Base-by-base conservation (phyloP, 768 basidiomycete genomes). In the Trametes coccinea region DNA sequence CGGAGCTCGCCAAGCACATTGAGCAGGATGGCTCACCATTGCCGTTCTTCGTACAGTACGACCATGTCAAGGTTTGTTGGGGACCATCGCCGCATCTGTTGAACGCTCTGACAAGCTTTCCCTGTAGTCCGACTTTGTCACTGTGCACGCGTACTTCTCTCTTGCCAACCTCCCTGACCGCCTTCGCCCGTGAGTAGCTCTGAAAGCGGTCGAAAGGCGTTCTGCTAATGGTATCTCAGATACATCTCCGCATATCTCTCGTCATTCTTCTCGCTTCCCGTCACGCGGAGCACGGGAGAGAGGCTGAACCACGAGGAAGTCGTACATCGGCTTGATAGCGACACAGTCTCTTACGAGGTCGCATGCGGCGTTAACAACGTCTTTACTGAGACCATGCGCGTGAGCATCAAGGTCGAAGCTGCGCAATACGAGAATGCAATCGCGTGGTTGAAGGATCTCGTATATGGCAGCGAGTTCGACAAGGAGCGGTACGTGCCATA, bases 21-120 rank as follows among this genome's bases (percentile, higher is more conserved):
- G 79, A 84, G 54, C 71, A 76, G 2, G 94, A 97, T 66, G 89
- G 88, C 3, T 71, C 79, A 2, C 71, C 82, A 3, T 71, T 95
- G 37, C 86, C 96, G 5, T 95, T 94, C 77, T 95, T 95, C 71
- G 85, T 96, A 9, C 89, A 97, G 70, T 99, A 93, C 69, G 91
- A 97, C 68, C 92, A 95, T 73, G 93, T 96, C 50, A 84, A 93
- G 79, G 95, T 91, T 51, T 44, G 73, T 75, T 22, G 2, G 30
- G 29, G 11, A 37, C 22, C 39, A 57, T 30, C 31, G 11, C 30
- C 22, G 5, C 34, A 37, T 11, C 34, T 5, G 5, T 11, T 37
- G 34, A 37, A 11, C 34, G 34, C 11, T 37, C 34, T 37, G 5
- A 37, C 6, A 5, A 37, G 6, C 34, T 37, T 11, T 6, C 34